Conservation (phyloP, 164 flowering plant species). For the Paratinospora sagittata region DNA sequence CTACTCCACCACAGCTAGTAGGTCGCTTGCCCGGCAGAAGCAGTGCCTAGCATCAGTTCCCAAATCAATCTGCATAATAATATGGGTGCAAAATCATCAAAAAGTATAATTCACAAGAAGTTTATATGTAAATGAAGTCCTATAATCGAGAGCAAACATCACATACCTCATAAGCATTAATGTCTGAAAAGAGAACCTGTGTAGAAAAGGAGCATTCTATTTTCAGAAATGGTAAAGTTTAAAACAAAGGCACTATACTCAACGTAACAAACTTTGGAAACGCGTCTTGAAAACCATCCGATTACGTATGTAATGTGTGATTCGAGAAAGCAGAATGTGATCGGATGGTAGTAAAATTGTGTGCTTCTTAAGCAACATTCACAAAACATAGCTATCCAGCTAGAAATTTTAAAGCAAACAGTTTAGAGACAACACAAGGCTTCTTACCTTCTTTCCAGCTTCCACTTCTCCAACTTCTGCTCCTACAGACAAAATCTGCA, state of each 20-base stretch:
- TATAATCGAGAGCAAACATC: not conserved
- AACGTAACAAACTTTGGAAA: too few relatives aligned
- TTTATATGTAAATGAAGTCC: too few relatives aligned
- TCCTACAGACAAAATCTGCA: conserved; percentile 77
- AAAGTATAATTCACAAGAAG: too few relatives aligned
- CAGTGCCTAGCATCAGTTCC: conserved; percentile 66
- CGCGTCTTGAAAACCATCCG: too few relatives aligned
- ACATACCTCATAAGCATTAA: conserved; percentile 87
- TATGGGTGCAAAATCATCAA: too few relatives aligned
- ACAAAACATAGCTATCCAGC: not conserved
- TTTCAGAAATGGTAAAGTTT: not conserved
- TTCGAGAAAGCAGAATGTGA: too few relatives aligned
- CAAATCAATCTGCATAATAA: conserved; percentile 77
- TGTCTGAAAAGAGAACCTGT: conserved; percentile 96
- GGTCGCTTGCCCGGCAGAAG: conserved; percentile 69
- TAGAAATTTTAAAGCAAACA: not conserved
- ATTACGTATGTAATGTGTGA: too few relatives aligned
- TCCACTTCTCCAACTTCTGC: conserved; percentile 59
- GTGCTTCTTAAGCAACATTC: too few relatives aligned
- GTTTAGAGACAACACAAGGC: not conserved
- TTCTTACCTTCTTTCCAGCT: conserved; percentile 77
- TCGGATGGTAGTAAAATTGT: too few relatives aligned
- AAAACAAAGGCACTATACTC: not conserved
- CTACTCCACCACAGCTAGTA: conserved; percentile 82
- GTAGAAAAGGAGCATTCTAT: conserved; percentile 17